Percentiles rank a stretch among this genome's conserved stretches.
Conservation (phyloP, 768 basidiomycete species). For the Agaricus blazei region DNA sequence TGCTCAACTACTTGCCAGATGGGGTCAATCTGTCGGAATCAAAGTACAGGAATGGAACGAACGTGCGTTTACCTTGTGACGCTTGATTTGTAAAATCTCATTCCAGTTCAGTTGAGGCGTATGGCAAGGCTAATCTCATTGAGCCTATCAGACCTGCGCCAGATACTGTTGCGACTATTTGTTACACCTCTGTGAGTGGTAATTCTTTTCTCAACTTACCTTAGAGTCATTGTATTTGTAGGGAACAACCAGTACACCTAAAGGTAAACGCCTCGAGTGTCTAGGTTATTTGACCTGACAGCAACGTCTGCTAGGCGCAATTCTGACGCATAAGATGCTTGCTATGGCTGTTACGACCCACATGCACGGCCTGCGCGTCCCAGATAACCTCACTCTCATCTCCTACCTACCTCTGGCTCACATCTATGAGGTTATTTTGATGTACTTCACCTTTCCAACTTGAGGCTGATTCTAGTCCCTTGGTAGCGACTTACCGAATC, state of each 20-base stretch:
- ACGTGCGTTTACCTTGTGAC: constrained; percentile 38
- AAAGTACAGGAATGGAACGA: constrained; percentile 62
- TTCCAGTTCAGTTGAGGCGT: constrained; percentile 56
- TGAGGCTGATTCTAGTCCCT: not conserved
- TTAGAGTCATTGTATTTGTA: constrained; percentile 20
- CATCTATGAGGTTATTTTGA: constrained; percentile 67
- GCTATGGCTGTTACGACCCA: constrained; percentile 55
- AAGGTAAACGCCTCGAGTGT: constrained; percentile 42
- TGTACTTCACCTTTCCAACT: not conserved
- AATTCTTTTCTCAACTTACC: not conserved
- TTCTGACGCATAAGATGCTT: constrained; percentile 70
- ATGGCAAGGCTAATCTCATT: constrained; percentile 61
- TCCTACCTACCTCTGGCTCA: constrained; percentile 89
- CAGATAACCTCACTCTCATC: constrained; percentile 40
- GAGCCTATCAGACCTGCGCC: constrained; percentile 56
- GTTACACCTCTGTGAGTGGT: constrained; percentile 84
- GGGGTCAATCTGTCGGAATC: constrained; percentile 64
- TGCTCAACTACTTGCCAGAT: constrained; percentile 54
- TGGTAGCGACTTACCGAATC: constrained; percentile 59
- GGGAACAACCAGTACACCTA: constrained; percentile 81
- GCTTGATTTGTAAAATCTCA: not conserved
- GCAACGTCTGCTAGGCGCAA: constrained; percentile 45
- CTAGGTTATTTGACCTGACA: not conserved
- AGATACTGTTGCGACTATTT: constrained; percentile 76
- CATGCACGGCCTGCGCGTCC: constrained; percentile 45